These are phyloP conservation scores for Dendrocalamus latiflorus DNA, from an alignment of 202 grass and related monocot species.

Conservation along the genomic window DNA sequence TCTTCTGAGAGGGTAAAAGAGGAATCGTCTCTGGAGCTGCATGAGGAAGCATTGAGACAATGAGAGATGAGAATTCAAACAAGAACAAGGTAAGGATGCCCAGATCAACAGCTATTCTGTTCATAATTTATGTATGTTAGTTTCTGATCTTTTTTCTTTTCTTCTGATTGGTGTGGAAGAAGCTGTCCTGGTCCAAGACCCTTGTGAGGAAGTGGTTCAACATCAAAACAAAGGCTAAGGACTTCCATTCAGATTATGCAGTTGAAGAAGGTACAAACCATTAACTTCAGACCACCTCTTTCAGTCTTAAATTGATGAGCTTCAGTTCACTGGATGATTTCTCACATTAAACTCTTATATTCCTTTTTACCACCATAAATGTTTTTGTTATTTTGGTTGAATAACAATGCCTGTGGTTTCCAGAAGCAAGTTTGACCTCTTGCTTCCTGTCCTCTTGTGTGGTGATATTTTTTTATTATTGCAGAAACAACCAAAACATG, in stretches of 20 bases:
- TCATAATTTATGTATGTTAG: not conserved
- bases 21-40: constrained; percentile 36
- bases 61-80: constrained; percentile 99
- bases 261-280: constrained; percentile 49
- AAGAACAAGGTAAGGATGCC: constrained; percentile 50
- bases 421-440: constrained; percentile 15
- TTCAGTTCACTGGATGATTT: not conserved
- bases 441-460: constrained; percentile 14
- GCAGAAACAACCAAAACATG: constrained; percentile 20
- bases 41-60: constrained; percentile 86
- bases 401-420: too few species aligned
- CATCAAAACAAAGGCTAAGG: constrained; percentile 84
- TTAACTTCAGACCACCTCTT: not conserved
- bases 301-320: not conserved
- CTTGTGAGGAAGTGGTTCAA: constrained; percentile 93
- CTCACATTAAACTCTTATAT: not conserved
- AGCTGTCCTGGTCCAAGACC: constrained; percentile 92
- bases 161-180: constrained; percentile 32
- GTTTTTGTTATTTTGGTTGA: not conserved
- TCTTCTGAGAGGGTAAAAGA: not conserved
- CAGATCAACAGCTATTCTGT: constrained; percentile 5
- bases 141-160: constrained; percentile 24
- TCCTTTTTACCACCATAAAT: not conserved
- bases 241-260: constrained; percentile 70
- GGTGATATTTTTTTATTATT: not conserved